Conservation (phyloP, 2,329 filamentous ascomycete genomes). For the Ceratocystis cubensis region DNA sequence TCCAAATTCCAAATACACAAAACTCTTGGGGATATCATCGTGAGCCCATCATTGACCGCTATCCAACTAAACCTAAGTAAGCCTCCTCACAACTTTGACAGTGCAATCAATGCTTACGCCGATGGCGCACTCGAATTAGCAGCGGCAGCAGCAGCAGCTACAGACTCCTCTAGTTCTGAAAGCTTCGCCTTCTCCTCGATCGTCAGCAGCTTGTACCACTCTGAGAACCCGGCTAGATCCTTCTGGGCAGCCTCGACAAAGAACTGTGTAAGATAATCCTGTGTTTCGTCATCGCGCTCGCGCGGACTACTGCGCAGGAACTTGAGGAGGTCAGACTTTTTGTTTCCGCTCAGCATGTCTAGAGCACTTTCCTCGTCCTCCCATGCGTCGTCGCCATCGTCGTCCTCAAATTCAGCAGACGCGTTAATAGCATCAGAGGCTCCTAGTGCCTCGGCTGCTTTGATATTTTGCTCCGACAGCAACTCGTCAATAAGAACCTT, state of each 20-base stretch:
- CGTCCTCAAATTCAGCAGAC: slow-evolving; percentile 39
- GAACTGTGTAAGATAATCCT: slow-evolving; percentile 70
- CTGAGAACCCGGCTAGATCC: slow-evolving; percentile 43
- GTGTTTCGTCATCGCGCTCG: slow-evolving; percentile 78
- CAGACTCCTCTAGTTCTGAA: slow-evolving; percentile 36
- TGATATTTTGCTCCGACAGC: slow-evolving; percentile 60
- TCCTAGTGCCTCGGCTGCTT: slow-evolving; percentile 47
- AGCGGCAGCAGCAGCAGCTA: slow-evolving; percentile 21
- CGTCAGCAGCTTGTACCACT: slow-evolving; percentile 44
- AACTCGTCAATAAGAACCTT: slow-evolving; percentile 94
- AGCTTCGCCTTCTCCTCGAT: slow-evolving; percentile 46
- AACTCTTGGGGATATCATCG: slow-evolving; percentile 8
- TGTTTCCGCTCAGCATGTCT: slow-evolving; percentile 53
- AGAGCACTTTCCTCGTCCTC: slow-evolving; percentile 86
- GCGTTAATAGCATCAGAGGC: slow-evolving; percentile 50
- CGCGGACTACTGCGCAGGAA: slow-evolving; percentile 52
- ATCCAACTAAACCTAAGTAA: not conserved
- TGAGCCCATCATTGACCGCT: not conserved
- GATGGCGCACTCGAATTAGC: not conserved
- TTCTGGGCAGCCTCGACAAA: slow-evolving; percentile 52
- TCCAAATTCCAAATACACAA: not conserved
- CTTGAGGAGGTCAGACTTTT: slow-evolving; percentile 68
- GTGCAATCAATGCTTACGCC: not conserved
- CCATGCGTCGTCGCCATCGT: slow-evolving; percentile 57
- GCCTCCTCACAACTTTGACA: not conserved